These are phyloP conservation scores for Bondarzewia mesenterica DNA, from an alignment of 1,284 basidiomycete species.

Conservation along the genomic window DNA sequence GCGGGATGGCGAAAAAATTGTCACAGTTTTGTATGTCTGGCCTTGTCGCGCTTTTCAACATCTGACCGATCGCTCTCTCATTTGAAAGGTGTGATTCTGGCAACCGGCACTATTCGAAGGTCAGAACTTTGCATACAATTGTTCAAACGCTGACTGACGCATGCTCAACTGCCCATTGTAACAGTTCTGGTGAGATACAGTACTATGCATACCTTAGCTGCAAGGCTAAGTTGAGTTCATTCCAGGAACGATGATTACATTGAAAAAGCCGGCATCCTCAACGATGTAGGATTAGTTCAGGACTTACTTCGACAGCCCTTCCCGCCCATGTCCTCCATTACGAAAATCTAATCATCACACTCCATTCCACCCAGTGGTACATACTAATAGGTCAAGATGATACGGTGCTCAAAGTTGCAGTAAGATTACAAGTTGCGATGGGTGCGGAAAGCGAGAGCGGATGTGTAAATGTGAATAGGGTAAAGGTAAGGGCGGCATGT, in stretches of 20 bases:
- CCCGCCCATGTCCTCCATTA: conserved; percentile 16
- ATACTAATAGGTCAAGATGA: conserved; percentile 3
- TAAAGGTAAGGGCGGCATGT: too few species aligned
- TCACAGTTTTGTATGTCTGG: conserved; percentile 72
- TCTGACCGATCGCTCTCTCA: conserved; percentile 2
- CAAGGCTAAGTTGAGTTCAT: conserved; percentile 6
- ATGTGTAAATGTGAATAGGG: background rate
- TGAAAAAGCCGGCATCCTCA: conserved; percentile 47
- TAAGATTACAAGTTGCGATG: conserved; percentile 4
- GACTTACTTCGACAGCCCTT: conserved; percentile 32
- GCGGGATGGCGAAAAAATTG: conserved; percentile 57
- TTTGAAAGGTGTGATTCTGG: conserved; percentile 73
- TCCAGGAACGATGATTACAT: conserved; percentile 79
- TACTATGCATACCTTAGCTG: background rate
- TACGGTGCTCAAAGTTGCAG: background rate
- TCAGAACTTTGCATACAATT: conserved; percentile 23
- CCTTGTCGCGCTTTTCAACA: background rate
- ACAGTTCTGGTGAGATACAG: conserved; percentile 35
- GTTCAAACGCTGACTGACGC: background rate
- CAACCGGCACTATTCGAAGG: conserved; percentile 82
- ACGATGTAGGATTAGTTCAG: conserved; percentile 47
- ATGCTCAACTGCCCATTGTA: background rate
- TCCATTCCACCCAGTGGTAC: conserved; percentile 1
- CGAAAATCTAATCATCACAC: conserved; percentile 13
- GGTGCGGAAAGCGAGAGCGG: background rate